Conservation (phyloP, 805 yeast genomes). For the Lachancea waltii region DNA sequence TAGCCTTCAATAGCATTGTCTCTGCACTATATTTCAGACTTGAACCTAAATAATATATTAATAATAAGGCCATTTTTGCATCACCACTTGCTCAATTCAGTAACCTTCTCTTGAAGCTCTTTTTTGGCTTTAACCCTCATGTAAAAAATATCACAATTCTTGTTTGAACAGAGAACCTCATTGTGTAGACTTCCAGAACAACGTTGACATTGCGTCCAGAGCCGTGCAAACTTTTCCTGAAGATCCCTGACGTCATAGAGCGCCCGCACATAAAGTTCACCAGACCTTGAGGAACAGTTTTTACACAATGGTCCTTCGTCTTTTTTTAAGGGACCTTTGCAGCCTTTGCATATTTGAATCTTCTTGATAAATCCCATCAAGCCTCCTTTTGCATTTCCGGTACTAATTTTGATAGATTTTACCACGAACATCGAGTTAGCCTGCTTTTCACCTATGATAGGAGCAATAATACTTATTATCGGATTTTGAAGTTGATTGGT, state of each 20-base stretch:
- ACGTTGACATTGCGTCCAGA: conserved; percentile 98
- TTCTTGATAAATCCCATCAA: conserved; percentile 87
- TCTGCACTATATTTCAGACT: too few species aligned
- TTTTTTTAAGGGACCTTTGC: conserved; percentile 68
- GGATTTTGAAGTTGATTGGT: conserved; percentile 94
- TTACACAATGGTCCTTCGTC: conserved; percentile 73
- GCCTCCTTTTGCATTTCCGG: conserved; percentile 68
- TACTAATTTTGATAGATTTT: conserved; percentile 35
- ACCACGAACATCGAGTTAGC: conserved; percentile 74
- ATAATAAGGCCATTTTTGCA: neutral
- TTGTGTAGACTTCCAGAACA: conserved; percentile 96
- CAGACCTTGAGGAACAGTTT: conserved; percentile 66
- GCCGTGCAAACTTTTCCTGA: conserved; percentile 73
- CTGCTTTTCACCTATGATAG: conserved; percentile 79
- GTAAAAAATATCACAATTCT: conserved; percentile 95
- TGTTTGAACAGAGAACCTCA: conserved; percentile 90
- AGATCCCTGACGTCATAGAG: conserved; percentile 71
- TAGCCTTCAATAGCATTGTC: neutral
- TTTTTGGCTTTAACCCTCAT: conserved; percentile 66
- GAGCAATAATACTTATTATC: conserved; percentile 86
- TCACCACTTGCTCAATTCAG: conserved; percentile 38
- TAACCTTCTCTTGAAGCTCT: conserved; percentile 36
- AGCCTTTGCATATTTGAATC: conserved; percentile 81
- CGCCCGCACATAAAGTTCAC: conserved; percentile 75
- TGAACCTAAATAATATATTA: conserved; percentile 1